Conservation (phyloP, 495 filamentous ascomycete genomes). For the Saxispiralis lemnorum region DNA sequence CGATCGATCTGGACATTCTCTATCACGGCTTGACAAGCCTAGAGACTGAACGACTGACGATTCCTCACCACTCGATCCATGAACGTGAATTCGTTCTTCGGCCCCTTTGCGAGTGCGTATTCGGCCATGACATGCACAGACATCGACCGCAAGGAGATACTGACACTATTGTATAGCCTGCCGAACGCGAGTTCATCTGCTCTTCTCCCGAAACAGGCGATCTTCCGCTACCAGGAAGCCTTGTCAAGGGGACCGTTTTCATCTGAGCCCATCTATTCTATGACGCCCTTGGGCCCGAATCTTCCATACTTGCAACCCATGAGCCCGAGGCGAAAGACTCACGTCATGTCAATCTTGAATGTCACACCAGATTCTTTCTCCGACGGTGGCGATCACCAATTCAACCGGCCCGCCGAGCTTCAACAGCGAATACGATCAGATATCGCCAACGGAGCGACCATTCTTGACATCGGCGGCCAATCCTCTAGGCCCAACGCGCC, state of each 20-base stretch:
- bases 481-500: conserved; percentile 63
- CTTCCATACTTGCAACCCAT: not conserved
- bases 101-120: conserved; percentile 64
- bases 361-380: conserved; percentile 95
- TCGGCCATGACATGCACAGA: not conserved
- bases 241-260: no score
- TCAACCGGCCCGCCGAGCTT: conserved; percentile 23
- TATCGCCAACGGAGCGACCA: conserved; percentile 51
- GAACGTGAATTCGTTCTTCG: conserved; percentile 88
- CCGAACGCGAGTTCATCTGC: no score
- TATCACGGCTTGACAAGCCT: conserved; percentile 59
- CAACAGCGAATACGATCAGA: conserved; percentile 34
- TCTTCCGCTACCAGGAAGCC: no score
- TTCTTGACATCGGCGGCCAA: conserved; percentile 87
- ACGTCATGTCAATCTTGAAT: conserved; percentile 88
- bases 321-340: conserved; percentile 37
- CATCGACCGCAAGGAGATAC: no score
- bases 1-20: conserved; percentile 86
- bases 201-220: no score
- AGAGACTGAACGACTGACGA: conserved; percentile 49
- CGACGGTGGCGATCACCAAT: conserved; percentile 55
- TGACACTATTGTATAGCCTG: no score
- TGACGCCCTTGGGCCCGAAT: no score
- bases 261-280: no score
- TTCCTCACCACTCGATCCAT: conserved; percentile 72